phyloP scores from a whole-genome alignment of 805 yeast species.

The Starmerella powellii region DNA sequence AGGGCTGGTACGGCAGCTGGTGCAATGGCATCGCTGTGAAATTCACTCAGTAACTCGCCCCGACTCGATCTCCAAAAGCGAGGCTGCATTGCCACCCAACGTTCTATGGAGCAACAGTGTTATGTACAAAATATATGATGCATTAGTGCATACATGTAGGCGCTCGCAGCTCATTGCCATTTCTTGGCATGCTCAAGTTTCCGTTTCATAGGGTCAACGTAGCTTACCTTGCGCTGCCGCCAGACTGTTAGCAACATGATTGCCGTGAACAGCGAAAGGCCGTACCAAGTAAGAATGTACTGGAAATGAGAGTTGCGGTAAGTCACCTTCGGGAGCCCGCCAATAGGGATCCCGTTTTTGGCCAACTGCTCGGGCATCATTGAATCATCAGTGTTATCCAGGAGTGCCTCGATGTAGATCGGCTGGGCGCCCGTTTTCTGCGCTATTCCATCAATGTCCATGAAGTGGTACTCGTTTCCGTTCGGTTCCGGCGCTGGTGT shows the following conservation, averaged over 20 bases:
- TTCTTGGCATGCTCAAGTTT: conserved; percentile 26
- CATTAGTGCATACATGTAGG: too few species aligned
- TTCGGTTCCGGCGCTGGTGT: conserved; percentile 61
- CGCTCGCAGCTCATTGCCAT: conserved; percentile 18
- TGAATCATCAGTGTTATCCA: conserved; percentile 35
- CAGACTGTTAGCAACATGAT: conserved; percentile 48
- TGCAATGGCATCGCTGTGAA: conserved; percentile 59
- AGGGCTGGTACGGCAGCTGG: conserved; percentile 63
- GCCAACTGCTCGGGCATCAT: conserved; percentile 41
- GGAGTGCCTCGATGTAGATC: conserved; percentile 61
- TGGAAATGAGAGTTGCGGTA: conserved; percentile 83
- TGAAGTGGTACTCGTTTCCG: conserved; percentile 58
- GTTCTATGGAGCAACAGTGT: not conserved
- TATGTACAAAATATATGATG: not conserved
- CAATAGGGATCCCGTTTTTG: conserved; percentile 82
- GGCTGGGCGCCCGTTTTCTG: conserved; percentile 53
- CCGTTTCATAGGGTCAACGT: conserved; percentile 14
- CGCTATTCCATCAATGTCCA: conserved; percentile 77
- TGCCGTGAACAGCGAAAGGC: conserved; percentile 61
- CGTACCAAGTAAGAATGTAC: conserved; percentile 91
- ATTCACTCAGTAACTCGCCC: conserved; percentile 28
- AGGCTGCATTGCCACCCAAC: too few species aligned
- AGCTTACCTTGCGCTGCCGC: conserved; percentile 29
- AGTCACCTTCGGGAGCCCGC: conserved; percentile 66
- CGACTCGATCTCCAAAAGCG: too few species aligned